A percentile compares a stretch with the other conserved stretches of the same genome.
Conservation (phyloP, 495 filamentous ascomycete species). For the Penicilliopsis zonata region DNA sequence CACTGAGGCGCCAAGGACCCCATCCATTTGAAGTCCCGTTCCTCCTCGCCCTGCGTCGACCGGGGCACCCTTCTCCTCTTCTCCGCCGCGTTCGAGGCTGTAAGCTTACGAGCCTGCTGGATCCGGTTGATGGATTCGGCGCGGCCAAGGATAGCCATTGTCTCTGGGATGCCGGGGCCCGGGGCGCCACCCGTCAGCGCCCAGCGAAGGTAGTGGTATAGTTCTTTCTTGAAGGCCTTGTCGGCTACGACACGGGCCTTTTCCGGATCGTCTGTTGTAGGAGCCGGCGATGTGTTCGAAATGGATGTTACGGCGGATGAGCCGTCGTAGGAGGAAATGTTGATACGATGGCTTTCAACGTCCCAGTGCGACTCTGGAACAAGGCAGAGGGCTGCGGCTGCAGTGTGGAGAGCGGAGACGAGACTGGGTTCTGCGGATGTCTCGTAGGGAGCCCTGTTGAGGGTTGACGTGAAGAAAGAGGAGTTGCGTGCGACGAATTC, state of each 20-base stretch:
- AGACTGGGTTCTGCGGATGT: conserved; percentile 5
- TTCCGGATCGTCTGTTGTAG: conserved; percentile 3
- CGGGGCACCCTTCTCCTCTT: conserved; percentile 11
- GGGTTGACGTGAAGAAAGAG: conserved; percentile 50
- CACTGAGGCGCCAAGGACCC: conserved; percentile 20
- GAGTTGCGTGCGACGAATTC: conserved; percentile 45
- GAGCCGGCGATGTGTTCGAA: conserved; percentile 1
- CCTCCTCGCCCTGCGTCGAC: conserved; percentile 3
- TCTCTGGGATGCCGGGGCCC: conserved; percentile 46
- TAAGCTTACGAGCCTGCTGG: conserved; percentile 28
- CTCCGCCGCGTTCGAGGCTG: conserved; percentile 10
- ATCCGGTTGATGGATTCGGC: conserved; percentile 46
- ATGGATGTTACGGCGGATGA: conserved; percentile 7
- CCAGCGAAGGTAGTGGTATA: conserved; percentile 55
- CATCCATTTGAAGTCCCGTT: conserved; percentile 25
- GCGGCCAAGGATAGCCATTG: conserved; percentile 52
- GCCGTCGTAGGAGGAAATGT: conserved; percentile 28
- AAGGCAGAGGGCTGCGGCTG: conserved; percentile 24
- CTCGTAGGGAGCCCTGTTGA: conserved; percentile 21
- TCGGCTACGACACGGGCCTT: conserved; percentile 10
- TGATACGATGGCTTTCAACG: conserved; percentile 21
- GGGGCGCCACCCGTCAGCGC: conserved; percentile 43
- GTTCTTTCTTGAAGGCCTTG: conserved; percentile 28
- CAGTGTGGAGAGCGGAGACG: conserved; percentile 20
- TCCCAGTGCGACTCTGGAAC: conserved; percentile 26